Evolutionary conservation across 208 protist genomes (phyloP), one percentile per base, ranked within the genome.

Genomic region (Crithidia bombi): DNA sequence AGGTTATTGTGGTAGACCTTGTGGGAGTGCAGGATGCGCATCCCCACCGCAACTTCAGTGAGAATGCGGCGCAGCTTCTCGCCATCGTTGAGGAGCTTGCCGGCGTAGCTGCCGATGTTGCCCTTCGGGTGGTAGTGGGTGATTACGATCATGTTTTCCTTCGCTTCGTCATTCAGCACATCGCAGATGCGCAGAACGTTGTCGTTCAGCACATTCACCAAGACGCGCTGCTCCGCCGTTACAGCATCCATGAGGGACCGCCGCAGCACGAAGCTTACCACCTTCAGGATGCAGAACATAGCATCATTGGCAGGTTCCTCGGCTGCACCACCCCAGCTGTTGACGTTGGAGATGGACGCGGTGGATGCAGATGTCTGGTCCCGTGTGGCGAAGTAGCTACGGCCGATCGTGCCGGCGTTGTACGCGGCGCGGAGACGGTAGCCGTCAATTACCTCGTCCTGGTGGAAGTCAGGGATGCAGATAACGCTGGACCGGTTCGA

Each of bases 1-100:
- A 96, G 51, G 41, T 96, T 93, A 59, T 92, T 80, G 73, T 96
- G 90, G 44, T 88, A 91, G 21, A 96, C 79, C 15, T 84, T 69
- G 73, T 88, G 78, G 7, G 85, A 88, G 72, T 96, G 87, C 43
- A 96, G 61, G 43, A 89, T 65, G 57, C 81, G 83, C 15, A 96
- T 76, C 35, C 81, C 90, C 15, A 84, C 58, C 4, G 67, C 84
- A 14, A 96, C 72, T 59, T 92, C 87, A 17, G 43, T 66, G 11
- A 93, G 51, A 30, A 93, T 85, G 28, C 61, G 65, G 32, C 76
- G 64, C 54, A 93, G 69, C 58, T 79, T 75, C 9, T 90, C 85
- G 15, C 71, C 65, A 17, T 90, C 79, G 41, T 76, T 52, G 51
- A 76, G 75, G 2, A 92, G 58, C n/a, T 75, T 78, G 5, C 86